phyloP scores from a whole-genome alignment of 78 protist genomes.

The Mastigamoeba balamuthi region DNA sequence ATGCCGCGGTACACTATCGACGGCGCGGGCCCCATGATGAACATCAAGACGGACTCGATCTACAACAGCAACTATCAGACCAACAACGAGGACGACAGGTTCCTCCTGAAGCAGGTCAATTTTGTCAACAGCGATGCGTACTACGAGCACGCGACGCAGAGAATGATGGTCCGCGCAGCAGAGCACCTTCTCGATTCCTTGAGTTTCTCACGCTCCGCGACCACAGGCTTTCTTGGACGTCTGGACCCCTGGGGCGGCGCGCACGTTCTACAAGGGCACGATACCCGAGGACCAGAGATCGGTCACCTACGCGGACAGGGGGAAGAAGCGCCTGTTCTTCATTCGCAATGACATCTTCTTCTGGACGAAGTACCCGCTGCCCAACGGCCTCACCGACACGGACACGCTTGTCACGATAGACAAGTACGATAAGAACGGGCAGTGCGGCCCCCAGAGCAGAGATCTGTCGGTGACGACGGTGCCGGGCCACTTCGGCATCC shows the following conservation, averaged over 20 bases:
- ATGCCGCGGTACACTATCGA: background rate
- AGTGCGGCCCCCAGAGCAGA: no score
- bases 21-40: background rate
- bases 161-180: no score
- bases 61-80: background rate
- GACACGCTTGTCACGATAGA: background rate
- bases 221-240: background rate
- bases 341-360: background rate
- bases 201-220: no score
- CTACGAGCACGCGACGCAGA: background rate
- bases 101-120: background rate
- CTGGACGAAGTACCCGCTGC: background rate
- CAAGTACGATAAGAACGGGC: no score
- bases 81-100: background rate
- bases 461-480: no score
- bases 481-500: no score
- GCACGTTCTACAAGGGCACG: background rate
- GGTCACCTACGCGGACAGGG: background rate
- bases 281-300: background rate
- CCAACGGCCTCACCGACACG: background rate
- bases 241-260: background rate
- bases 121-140: background rate
- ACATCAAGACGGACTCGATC: background rate
- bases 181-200: no score
- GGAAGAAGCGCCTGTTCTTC: background rate